Percentiles rank a stretch among this genome's conserved stretches.
Evolutionary conservation across 371 early-diverging fungal species (phyloP).

Genomic region (Lichtheimia hyalospora): DNA sequence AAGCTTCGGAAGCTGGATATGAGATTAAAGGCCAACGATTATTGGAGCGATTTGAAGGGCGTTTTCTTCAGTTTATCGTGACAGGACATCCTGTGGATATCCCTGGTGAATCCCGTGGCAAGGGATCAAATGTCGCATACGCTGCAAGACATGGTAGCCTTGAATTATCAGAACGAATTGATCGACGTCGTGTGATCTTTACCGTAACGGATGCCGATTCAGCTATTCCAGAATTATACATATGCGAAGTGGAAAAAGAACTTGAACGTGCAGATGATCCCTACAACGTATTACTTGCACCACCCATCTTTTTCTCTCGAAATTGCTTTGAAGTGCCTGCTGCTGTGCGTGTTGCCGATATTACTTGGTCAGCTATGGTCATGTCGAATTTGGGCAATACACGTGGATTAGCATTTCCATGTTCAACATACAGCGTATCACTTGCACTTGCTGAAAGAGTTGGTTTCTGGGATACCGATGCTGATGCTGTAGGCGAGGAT

Average conservation of each 20-base stretch:
- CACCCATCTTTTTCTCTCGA: slow-evolving; percentile 77
- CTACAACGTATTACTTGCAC: slow-evolving; percentile 60
- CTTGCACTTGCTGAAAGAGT: slow-evolving; percentile 71
- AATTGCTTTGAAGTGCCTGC: slow-evolving; percentile 74
- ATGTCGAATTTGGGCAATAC: slow-evolving; percentile 75
- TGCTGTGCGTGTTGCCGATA: slow-evolving; percentile 75
- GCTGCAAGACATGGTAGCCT: slow-evolving; percentile 53
- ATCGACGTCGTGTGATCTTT: slow-evolving; percentile 54
- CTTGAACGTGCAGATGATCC: slow-evolving; percentile 40
- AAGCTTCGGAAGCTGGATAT: slow-evolving; percentile 61
- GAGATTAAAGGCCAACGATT: slow-evolving; percentile 62
- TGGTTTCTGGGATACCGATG: slow-evolving; percentile 78
- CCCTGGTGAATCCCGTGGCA: slow-evolving; percentile 77
- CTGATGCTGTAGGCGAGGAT: slow-evolving; percentile 82
- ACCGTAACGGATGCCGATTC: slow-evolving; percentile 57
- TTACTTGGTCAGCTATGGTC: slow-evolving; percentile 77
- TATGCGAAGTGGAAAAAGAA: slow-evolving; percentile 42
- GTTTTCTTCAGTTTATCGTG: slow-evolving; percentile 50
- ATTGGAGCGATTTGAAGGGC: slow-evolving; percentile 45
- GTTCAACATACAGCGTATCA: slow-evolving; percentile 74
- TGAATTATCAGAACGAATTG: slow-evolving; percentile 31
- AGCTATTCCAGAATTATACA: slow-evolving; percentile 46
- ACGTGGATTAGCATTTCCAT: slow-evolving; percentile 71
- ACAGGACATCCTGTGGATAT: slow-evolving; percentile 71
- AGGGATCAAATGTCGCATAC: slow-evolving; percentile 75